Percentiles rank a stretch among this genome's conserved stretches.
phyloP scores from a whole-genome alignment of 1,284 basidiomycete species.

The Pyrrhoderma noxium region DNA sequence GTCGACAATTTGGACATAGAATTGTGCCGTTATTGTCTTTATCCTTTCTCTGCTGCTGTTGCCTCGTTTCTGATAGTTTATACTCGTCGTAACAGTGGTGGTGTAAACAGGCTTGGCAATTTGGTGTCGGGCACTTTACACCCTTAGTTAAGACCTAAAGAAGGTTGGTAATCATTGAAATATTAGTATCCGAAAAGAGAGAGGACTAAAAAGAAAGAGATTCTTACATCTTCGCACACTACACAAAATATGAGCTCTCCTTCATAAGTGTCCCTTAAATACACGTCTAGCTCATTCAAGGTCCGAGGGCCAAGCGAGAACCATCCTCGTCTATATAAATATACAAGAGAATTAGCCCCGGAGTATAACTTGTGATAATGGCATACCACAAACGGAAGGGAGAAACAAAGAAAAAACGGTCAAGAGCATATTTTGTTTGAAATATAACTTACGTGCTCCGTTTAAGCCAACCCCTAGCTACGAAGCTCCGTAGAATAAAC shows the following conservation, averaged over 20 bases:
- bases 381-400: constrained; percentile 2
- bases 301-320: constrained; percentile 75
- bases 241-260: constrained; percentile 62
- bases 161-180: background rate
- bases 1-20: constrained; percentile 50
- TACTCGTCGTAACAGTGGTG: constrained; percentile 48
- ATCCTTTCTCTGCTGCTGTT: too few relatives aligned
- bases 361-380: background rate
- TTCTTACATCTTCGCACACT: constrained; percentile 62
- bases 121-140: constrained; percentile 50
- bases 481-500: constrained; percentile 67
- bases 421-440: too few relatives aligned
- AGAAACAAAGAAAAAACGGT: too few relatives aligned
- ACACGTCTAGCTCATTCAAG: constrained; percentile 65
- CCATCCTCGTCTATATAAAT: constrained; percentile 48
- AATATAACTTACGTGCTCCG: constrained; percentile 74
- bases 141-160: constrained; percentile 61
- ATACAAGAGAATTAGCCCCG: constrained; percentile 6
- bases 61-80: constrained; percentile 21
- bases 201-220: constrained; percentile 12
- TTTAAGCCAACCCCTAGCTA: constrained; percentile 72
- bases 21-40: too few relatives aligned
- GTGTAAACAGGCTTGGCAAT: constrained; percentile 65
- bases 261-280: constrained; percentile 70
- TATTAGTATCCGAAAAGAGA: constrained; percentile 1